These are phyloP conservation scores for Hyphodiscus hymeniophilus DNA, from an alignment of 495 filamentous ascomycete species.

Conservation along the genomic window DNA sequence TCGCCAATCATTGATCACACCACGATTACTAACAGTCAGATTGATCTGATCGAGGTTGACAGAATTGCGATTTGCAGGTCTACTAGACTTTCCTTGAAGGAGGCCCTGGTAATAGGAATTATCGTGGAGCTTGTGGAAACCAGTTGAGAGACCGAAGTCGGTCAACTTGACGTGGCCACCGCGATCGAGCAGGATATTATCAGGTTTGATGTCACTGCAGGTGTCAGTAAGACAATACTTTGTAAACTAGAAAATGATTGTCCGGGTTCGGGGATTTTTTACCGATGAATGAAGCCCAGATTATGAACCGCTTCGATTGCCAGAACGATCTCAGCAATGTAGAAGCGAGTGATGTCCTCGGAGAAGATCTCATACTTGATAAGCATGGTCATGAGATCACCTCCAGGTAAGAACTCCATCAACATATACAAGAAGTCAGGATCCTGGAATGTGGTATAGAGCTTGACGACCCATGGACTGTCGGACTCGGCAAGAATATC, in stretches of 20 bases:
- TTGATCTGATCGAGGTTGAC: slow-evolving; percentile 97
- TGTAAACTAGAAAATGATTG: too few relatives aligned
- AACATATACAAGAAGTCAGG: slow-evolving; percentile 92
- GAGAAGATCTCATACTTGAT: slow-evolving; percentile 99
- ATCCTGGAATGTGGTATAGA: slow-evolving; percentile 97
- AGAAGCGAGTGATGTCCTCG: slow-evolving; percentile 97
- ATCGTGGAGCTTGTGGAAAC: slow-evolving; percentile 95
- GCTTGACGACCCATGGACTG: slow-evolving; percentile 97
- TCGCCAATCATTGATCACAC: slow-evolving; percentile 96
- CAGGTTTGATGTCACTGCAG: slow-evolving; percentile 92
- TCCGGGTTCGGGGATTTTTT: slow-evolving; percentile 27
- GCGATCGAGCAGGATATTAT: slow-evolving; percentile 94
- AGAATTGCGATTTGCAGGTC: slow-evolving; percentile 72
- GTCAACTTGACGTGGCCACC: slow-evolving; percentile 97
- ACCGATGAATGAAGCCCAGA: slow-evolving; percentile 98
- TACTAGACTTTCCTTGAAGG: slow-evolving; percentile 70
- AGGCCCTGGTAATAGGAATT: slow-evolving; percentile 97
- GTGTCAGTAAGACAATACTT: background rate
- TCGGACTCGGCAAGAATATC: slow-evolving; percentile 97
- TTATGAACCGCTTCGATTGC: slow-evolving; percentile 98
- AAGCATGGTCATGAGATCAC: slow-evolving; percentile 99
- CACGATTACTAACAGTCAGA: slow-evolving; percentile 92
- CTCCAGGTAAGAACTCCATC: slow-evolving; percentile 98
- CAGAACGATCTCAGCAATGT: slow-evolving; percentile 96
- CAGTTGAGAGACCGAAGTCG: slow-evolving; percentile 96